These are phyloP conservation scores for Xylaria sp. DNA, from an alignment of 2,329 filamentous ascomycete species.

Conservation along the genomic window DNA sequence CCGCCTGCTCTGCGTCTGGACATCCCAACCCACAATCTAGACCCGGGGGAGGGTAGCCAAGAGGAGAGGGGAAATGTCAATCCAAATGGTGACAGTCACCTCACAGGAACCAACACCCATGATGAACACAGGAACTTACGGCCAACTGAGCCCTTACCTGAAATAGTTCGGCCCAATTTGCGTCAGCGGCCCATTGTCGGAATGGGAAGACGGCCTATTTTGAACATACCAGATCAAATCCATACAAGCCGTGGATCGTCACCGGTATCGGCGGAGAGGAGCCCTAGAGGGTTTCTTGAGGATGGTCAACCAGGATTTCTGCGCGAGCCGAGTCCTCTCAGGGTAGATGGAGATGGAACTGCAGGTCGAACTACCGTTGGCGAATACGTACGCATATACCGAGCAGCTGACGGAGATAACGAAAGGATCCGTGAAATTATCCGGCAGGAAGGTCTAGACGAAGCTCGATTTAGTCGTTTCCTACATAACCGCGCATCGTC, in stretches of 20 bases:
- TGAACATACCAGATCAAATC: conserved; percentile 36
- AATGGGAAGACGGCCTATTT: conserved; percentile 44
- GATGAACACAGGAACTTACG: conserved; percentile 34
- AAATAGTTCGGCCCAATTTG: conserved; percentile 37
- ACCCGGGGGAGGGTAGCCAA: conserved; percentile 24
- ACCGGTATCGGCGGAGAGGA: conserved; percentile 29
- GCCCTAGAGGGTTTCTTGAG: conserved; percentile 31
- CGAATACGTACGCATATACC: conserved; percentile 66
- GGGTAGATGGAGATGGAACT: conserved; percentile 28
- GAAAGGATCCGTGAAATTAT: conserved; percentile 70
- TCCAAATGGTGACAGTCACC: conserved; percentile 24
- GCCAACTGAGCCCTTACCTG: conserved; percentile 32
- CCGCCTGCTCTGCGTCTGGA: conserved; percentile 37
- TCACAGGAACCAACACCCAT: conserved; percentile 16
- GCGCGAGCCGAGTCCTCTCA: conserved; percentile 36
- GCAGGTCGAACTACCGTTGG: conserved; percentile 50
- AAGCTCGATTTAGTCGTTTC: conserved; percentile 58
- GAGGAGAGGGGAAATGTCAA: conserved; percentile 41
- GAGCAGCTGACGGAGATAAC: conserved; percentile 68
- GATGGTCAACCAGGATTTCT: conserved; percentile 31
- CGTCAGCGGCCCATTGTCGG: conserved; percentile 45
- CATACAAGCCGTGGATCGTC: conserved; percentile 35
- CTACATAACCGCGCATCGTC: conserved; percentile 33
- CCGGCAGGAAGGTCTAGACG: conserved; percentile 67
- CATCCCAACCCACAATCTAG: conserved; percentile 26